These are phyloP conservation scores for Wickerhamomyces sydowiorum DNA, from an alignment of 805 yeast genomes.

Conservation along the genomic window DNA sequence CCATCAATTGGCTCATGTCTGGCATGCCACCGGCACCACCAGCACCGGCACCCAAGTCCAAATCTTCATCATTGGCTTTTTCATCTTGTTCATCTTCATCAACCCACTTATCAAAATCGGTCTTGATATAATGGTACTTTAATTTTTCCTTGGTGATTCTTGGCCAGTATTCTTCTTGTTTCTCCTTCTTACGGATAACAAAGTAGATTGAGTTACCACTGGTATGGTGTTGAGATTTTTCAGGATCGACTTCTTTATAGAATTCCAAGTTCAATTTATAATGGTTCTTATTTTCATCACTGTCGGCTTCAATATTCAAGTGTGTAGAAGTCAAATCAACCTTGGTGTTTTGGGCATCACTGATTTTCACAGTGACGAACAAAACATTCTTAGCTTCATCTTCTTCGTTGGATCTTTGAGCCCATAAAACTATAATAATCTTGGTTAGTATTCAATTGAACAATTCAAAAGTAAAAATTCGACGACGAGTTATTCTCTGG, in stretches of 20 bases:
- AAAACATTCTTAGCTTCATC: conserved; percentile 71
- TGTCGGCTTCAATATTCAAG: conserved; percentile 49
- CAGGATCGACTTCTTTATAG: conserved; percentile 67
- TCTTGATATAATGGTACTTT: conserved; percentile 75
- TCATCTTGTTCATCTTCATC: conserved; percentile 92
- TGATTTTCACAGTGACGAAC: conserved; percentile 65
- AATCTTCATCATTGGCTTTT: conserved; percentile 27
- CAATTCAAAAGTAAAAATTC: neutral
- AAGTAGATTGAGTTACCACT: conserved; percentile 56
- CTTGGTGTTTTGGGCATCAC: conserved; percentile 60
- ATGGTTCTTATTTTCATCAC: conserved; percentile 35
- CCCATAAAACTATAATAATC: conserved; percentile 70
- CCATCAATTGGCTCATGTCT: conserved; percentile 19
- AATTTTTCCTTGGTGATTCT: conserved; percentile 83
- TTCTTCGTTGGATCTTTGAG: conserved; percentile 83
- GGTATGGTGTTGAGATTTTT: conserved; percentile 48
- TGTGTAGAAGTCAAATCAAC: conserved; percentile 52
- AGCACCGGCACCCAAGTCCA: too few species aligned
- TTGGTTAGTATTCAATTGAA: neutral
- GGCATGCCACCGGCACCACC: conserved; percentile 26
- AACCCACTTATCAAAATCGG: conserved; percentile 97
- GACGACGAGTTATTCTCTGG: too few species aligned
- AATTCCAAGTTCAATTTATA: conserved; percentile 72
- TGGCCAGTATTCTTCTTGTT: conserved; percentile 86
- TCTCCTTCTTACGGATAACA: conserved; percentile 62